Evolutionary conservation across 1,284 basidiomycete genomes (phyloP).

Genomic region (Apiotrichum porosum): DNA sequence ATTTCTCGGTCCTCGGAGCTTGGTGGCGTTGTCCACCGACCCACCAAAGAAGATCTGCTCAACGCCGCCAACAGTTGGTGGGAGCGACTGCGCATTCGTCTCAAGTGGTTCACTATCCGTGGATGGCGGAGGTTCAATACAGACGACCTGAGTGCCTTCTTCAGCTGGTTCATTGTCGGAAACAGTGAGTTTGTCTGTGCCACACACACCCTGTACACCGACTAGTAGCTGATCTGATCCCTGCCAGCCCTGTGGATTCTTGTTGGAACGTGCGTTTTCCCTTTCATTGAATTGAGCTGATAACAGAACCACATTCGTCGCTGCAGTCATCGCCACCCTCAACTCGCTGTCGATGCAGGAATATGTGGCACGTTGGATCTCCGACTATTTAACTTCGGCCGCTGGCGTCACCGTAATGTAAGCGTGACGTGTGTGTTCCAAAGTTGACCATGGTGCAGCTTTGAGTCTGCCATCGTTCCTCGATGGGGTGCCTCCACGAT

Average conservation of each 20-base stretch:
- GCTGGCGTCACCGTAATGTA: conserved; percentile 86
- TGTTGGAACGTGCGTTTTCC: conserved; percentile 76
- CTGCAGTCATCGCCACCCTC: conserved; percentile 79
- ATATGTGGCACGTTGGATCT: conserved; percentile 81
- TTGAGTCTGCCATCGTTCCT: conserved; percentile 95
- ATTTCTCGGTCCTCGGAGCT: conserved; percentile 32
- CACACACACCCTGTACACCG: too few species aligned
- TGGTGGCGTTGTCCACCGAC: conserved; percentile 57
- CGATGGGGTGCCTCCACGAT: conserved; percentile 95
- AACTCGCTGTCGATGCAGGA: conserved; percentile 91
- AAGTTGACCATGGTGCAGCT: conserved; percentile 43
- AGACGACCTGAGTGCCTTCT: conserved; percentile 94
- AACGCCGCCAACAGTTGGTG: conserved; percentile 81
- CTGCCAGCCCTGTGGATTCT: conserved; percentile 64
- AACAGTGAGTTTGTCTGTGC: conserved; percentile 55
- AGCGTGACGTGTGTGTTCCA: conserved; percentile 7
- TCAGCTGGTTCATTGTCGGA: conserved; percentile 90
- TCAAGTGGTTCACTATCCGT: conserved; percentile 96
- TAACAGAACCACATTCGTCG: conserved; percentile 85
- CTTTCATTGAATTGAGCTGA: conserved; percentile 5
- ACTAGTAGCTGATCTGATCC: too few species aligned
- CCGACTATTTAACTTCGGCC: conserved; percentile 86
- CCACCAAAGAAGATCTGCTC: conserved; percentile 81
- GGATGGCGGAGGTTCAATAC: conserved; percentile 93
- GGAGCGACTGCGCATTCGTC: conserved; percentile 83